A percentile compares a stretch with the other conserved stretches of the same genome.
Evolutionary conservation across 1,284 basidiomycete genomes (phyloP).

Genomic region (Boletus sp.): DNA sequence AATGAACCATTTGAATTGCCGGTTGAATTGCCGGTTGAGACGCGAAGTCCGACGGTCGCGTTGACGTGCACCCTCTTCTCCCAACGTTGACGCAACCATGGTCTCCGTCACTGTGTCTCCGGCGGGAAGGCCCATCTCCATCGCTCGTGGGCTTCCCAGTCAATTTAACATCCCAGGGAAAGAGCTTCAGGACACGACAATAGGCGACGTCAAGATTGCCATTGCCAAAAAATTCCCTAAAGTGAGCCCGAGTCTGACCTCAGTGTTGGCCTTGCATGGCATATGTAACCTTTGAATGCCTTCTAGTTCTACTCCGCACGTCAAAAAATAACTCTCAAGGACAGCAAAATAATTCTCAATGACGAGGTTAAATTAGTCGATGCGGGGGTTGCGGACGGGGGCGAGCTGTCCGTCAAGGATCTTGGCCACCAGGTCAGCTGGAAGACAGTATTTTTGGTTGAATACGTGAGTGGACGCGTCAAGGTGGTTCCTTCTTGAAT

Average conservation of each 20-base stretch:
- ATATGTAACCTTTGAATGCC: not conserved
- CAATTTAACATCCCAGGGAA: conserved; percentile 52
- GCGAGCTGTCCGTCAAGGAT: conserved; percentile 77
- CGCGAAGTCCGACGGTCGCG: too few species aligned
- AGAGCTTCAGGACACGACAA: conserved; percentile 43
- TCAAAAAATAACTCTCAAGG: conserved; percentile 69
- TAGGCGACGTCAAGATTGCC: conserved; percentile 58
- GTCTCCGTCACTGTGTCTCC: conserved; percentile 55
- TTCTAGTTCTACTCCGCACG: conserved; percentile 63
- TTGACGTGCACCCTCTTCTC: not conserved
- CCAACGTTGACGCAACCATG: conserved; percentile 38
- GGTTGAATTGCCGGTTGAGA: conserved; percentile 4
- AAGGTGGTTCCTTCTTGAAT: not conserved
- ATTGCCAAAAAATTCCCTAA: conserved; percentile 55
- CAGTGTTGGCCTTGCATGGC: not conserved
- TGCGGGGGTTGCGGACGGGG: conserved; percentile 54
- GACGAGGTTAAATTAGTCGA: conserved; percentile 61
- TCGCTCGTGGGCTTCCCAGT: conserved; percentile 54
- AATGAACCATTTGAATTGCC: too few species aligned
- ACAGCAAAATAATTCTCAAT: conserved; percentile 55
- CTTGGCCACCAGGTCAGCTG: conserved; percentile 85
- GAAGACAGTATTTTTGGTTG: conserved; percentile 81
- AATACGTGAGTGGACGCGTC: conserved; percentile 68
- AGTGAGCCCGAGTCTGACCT: conserved; percentile 35
- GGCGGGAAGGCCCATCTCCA: conserved; percentile 39